Percentiles rank a stretch among this genome's conserved stretches.
These are phyloP conservation scores for Lathyrus sativus DNA, from an alignment of 306 rosid species.

Conservation along the genomic window DNA sequence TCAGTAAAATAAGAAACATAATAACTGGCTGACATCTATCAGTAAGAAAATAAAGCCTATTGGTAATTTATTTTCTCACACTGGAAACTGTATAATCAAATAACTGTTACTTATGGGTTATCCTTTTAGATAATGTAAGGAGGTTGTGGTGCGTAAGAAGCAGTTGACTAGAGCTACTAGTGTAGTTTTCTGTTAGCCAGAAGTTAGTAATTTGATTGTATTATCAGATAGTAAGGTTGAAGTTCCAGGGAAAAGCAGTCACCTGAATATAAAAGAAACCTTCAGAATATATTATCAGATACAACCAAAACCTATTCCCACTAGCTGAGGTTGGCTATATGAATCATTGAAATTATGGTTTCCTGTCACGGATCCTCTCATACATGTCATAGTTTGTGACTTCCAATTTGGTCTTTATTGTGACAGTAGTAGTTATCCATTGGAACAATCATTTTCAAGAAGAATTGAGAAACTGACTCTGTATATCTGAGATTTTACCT, in stretches of 20 bases:
- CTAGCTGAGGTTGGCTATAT: not conserved
- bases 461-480: not conserved
- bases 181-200: not conserved
- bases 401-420: not conserved
- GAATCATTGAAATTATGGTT: not conserved
- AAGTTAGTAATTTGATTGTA: not conserved
- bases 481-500: not conserved
- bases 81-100: too few relatives aligned
- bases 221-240: not conserved
- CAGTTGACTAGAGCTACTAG: too few relatives aligned
- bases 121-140: not conserved
- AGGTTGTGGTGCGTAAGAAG: too few relatives aligned
- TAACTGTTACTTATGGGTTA: not conserved
- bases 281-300: not conserved
- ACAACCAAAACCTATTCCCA: not conserved
- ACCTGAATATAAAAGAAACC: not conserved
- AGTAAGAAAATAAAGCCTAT: too few relatives aligned
- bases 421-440: conserved; percentile 10
- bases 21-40: too few relatives aligned
- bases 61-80: too few relatives aligned
- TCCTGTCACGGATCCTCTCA: not conserved
- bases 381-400: not conserved
- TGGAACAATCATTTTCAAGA: not conserved
- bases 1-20: too few relatives aligned
- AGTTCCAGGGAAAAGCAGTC: not conserved